Conservation (phyloP, 306 rosid species). For the Cucumis hystrix region DNA sequence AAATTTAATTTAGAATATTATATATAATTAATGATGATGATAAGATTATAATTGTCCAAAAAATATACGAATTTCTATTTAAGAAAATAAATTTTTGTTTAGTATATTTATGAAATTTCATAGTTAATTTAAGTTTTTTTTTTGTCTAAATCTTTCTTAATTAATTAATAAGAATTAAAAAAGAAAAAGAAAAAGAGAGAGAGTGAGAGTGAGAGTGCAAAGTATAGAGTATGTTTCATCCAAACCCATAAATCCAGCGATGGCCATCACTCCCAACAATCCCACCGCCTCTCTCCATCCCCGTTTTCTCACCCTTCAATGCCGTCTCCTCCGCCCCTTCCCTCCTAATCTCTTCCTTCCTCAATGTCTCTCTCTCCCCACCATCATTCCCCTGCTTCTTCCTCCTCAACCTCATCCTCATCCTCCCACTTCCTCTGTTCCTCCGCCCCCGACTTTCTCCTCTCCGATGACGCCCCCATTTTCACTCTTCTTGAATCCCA, state of each 20-base stretch:
- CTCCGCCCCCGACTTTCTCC: neutral
- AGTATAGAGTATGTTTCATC: neutral
- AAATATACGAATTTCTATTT: no score
- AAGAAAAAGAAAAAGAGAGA: neutral
- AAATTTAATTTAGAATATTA: no score
- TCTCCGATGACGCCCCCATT: slow-evolving; percentile 2
- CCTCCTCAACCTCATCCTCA: neutral
- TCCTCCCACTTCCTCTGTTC: neutral
- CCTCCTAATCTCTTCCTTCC: neutral
- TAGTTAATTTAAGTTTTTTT: no score
- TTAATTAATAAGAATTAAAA: neutral
- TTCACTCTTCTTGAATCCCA: slow-evolving; percentile 6
- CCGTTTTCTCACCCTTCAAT: neutral
- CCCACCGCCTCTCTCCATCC: neutral
- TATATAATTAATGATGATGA: no score
- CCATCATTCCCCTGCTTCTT: neutral
- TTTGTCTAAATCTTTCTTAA: no score
- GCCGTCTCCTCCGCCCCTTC: neutral
- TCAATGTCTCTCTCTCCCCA: slow-evolving; percentile 1
- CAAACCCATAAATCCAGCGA: neutral
- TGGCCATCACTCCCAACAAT: neutral
- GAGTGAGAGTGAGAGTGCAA: neutral
- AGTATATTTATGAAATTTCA: no score
- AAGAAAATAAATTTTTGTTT: no score
- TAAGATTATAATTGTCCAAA: no score